Percentiles rank a stretch among this genome's conserved stretches.
phyloP scores from a whole-genome alignment of 75 land plant species.

The Isoetes taiwanensis region DNA sequence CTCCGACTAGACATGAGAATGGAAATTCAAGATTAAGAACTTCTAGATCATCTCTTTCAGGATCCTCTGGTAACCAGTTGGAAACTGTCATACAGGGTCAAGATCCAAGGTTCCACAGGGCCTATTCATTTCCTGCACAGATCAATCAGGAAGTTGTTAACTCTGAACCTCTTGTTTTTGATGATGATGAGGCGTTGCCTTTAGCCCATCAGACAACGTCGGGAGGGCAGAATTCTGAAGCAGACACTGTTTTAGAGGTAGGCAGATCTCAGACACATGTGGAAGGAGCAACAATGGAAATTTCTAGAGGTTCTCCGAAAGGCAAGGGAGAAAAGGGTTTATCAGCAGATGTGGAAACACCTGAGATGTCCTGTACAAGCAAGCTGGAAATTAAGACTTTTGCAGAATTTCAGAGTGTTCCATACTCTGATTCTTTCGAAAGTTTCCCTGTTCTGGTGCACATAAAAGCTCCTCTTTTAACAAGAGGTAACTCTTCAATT shows the following conservation, averaged over 20 bases:
- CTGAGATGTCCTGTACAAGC: no score
- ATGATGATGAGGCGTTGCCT: background rate
- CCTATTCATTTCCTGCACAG: no score
- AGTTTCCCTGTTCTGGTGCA: slow-evolving; percentile 50
- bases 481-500: background rate
- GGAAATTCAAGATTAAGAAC: no score
- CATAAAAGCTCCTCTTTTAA: slow-evolving; percentile 42
- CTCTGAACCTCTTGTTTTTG: background rate
- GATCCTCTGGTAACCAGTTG: no score
- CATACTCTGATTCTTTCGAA: slow-evolving; percentile 19
- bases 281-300: background rate
- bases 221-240: background rate
- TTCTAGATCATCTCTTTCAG: background rate
- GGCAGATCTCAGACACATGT: background rate
- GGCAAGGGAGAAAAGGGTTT: no score
- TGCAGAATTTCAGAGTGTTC: slow-evolving; percentile 49
- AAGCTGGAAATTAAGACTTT: no score
- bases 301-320: no score
- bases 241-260: background rate
- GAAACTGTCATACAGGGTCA: no score
- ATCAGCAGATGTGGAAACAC: no score
- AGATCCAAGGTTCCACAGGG: no score
- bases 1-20: slow-evolving; percentile 6
- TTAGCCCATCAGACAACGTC: no score
- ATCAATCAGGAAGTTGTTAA: no score